Conservation (phyloP, 202 grass and related monocot species). For the Sporobolus alterniflorus region DNA sequence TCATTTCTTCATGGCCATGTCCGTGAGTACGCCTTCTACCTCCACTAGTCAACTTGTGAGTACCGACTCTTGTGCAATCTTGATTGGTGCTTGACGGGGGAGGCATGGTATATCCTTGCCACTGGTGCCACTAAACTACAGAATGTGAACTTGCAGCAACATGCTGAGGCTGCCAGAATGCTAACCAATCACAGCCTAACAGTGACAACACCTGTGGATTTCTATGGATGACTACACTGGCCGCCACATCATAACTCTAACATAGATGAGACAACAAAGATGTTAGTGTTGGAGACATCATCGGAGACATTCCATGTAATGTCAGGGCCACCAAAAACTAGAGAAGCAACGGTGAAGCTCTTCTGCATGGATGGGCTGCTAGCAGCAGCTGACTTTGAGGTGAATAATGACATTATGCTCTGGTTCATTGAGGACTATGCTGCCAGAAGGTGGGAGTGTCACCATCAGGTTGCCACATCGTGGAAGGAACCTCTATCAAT, state of each 20-base stretch:
- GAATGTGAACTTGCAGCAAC: background rate
- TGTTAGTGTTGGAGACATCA: background rate
- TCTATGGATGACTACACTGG: slow-evolving; percentile 8
- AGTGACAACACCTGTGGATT: background rate
- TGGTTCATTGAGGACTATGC: background rate
- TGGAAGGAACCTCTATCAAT: background rate
- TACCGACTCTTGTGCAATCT: background rate
- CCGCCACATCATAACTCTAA: background rate
- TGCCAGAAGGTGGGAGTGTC: background rate
- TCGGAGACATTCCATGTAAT: slow-evolving; percentile 4
- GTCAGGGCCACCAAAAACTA: background rate
- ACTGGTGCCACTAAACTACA: background rate
- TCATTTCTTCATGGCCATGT: background rate
- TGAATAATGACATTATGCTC: background rate
- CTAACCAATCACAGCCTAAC: background rate
- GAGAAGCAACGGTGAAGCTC: background rate
- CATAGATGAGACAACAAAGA: background rate
- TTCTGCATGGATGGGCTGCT: background rate
- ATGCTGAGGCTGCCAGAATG: background rate
- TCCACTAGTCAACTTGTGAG: background rate
- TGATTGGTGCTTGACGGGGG: no score
- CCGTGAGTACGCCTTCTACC: slow-evolving; percentile 19
- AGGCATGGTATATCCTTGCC: background rate
- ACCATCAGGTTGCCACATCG: background rate
- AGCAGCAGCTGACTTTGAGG: background rate